Evolutionary conservation across 306 rosid species (phyloP), one percentile per base, ranked within the genome.

Genomic region (Crotalaria pallida): DNA sequence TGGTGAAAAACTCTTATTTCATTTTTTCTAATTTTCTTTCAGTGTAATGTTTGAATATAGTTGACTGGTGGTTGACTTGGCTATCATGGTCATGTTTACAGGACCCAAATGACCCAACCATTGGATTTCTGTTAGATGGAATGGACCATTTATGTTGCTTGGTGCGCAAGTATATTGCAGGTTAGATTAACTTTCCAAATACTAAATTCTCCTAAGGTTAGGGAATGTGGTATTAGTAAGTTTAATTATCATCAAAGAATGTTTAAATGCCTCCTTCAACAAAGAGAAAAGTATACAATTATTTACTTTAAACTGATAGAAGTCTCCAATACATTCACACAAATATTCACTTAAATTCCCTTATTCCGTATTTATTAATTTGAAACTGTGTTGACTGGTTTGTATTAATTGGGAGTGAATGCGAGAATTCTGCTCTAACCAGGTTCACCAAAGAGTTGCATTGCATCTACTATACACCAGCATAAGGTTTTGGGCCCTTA

Each of bases 81-180:
- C 73, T 75, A 9, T 38, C 10, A 11, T 67, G 60, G 15, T 72
- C 41, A 73, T 48, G 57, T 60, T 82, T 82, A 67, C 85, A 94
- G 99, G 99, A 94, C 73, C 95, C 95, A 47, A 94, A 89, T 77
- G 99, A 94, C 84, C 96, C 99, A 80, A 88, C 96, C 43, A 88
- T 91, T 76, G 99, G 99, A 51, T 94, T 90, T 83, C 50, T 94
- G 69, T 81, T 90, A 77, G 97, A 94, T 79, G 99, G 99, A 77
- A 91, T 94, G 94, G 96, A 91, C 82, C 89, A 76, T 50, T 86
- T 94, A 51, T 91, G 99, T 80, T 87, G 97, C 79, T 86, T 94
- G 85, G 97, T 94, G 56, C 97, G 97, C 81, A 94, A 94, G 74
- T 94, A 94, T 58, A 91, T 90, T 78, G 85, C 97, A 83, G 99